Conservation (phyloP, 306 rosid species). For the Quercus engelmannii region DNA sequence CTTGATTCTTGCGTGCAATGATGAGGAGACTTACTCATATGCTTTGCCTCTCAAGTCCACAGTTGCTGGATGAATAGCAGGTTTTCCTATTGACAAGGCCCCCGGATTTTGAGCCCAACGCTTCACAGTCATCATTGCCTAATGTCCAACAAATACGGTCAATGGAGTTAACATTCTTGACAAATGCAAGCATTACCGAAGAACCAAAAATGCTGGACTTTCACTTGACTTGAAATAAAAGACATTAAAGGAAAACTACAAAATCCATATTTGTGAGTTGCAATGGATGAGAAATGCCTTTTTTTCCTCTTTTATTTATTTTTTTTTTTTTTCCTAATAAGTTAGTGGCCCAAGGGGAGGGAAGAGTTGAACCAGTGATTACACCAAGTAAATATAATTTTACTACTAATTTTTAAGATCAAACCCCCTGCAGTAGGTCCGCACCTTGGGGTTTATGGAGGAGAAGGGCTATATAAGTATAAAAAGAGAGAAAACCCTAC, state of each 20-base stretch:
- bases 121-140: constrained; percentile 97
- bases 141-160: constrained; percentile 18
- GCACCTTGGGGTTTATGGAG: background rate
- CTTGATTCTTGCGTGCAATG: background rate
- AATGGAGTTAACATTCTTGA: constrained; percentile 9
- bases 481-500: constrained; percentile 37
- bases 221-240: background rate
- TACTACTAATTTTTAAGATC: too few species aligned
- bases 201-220: background rate
- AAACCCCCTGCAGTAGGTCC: too few species aligned
- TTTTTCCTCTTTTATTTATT: too few species aligned
- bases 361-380: too few species aligned
- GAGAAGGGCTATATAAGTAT: background rate
- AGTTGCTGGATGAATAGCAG: constrained; percentile 92
- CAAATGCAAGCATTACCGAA: background rate
- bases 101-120: constrained; percentile 93
- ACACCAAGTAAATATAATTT: too few species aligned
- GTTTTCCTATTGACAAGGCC: constrained; percentile 75
- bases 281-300: background rate
- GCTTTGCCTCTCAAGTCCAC: constrained; percentile 98
- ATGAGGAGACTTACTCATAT: constrained; percentile 64
- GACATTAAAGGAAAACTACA: background rate
- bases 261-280: background rate
- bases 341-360: too few species aligned
- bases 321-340: too few species aligned